Evolutionary conservation across 805 yeast genomes (phyloP).

Genomic region (Blastobotrys chiropterorum): DNA sequence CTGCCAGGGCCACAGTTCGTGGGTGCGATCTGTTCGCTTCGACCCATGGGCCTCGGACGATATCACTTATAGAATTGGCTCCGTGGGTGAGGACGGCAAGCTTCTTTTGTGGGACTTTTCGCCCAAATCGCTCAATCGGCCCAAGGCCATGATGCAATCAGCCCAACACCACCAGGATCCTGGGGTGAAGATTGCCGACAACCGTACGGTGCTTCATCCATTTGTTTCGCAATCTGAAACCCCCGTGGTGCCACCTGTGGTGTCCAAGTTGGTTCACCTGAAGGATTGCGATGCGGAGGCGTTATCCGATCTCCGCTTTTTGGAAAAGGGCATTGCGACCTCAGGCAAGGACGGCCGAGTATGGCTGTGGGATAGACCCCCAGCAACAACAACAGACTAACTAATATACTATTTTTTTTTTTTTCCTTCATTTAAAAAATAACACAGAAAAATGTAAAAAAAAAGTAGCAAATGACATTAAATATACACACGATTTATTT

Average conservation of each 20-base stretch:
- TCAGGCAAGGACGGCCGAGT: constrained; percentile 30
- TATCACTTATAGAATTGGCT: constrained; percentile 42
- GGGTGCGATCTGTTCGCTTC: constrained; percentile 43
- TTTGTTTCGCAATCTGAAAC: constrained; percentile 23
- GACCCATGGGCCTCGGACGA: constrained; percentile 35
- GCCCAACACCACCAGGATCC: neutral
- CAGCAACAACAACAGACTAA: neutral
- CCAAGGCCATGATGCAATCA: neutral
- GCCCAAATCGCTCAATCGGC: constrained; percentile 33
- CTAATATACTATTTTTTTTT: neutral
- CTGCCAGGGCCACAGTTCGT: constrained; percentile 47
- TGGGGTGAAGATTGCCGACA: constrained; percentile 1
- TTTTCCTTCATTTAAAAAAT: neutral
- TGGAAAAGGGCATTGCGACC: constrained; percentile 20
- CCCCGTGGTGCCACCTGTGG: constrained; percentile 25
- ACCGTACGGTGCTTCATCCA: constrained; percentile 19
- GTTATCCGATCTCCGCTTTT: constrained; percentile 24
- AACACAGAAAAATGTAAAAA: neutral
- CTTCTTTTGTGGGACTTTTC: constrained; percentile 50
- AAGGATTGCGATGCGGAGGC: constrained; percentile 24
- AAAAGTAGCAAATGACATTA: neutral
- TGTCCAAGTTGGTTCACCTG: constrained; percentile 20
- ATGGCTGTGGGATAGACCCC: constrained; percentile 28
- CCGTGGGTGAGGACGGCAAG: constrained; percentile 52
- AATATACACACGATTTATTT: constrained; percentile 13